phyloP scores from a whole-genome alignment of 1,139 yeast genomes.

The Suhomyces taliae region DNA sequence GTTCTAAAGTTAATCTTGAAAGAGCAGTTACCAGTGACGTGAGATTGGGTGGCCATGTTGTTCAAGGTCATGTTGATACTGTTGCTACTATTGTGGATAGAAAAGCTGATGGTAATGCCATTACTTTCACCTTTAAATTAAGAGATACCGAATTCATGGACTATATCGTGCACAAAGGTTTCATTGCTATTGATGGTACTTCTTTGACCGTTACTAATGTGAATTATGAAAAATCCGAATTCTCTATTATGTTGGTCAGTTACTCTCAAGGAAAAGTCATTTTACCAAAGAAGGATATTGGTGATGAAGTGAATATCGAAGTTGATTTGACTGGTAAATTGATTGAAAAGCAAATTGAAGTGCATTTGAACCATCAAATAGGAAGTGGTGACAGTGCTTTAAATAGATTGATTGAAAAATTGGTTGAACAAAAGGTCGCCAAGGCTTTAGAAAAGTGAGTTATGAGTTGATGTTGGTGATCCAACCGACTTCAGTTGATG shows the following conservation, averaged over 20 bases:
- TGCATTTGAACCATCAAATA: conserved; percentile 56
- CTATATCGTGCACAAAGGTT: conserved; percentile 91
- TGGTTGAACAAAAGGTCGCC: conserved; percentile 52
- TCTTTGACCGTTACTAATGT: conserved; percentile 88
- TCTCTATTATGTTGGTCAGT: conserved; percentile 87
- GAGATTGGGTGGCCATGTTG: conserved; percentile 94
- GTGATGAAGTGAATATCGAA: conserved; percentile 79
- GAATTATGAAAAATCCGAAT: conserved; percentile 53
- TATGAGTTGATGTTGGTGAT: not conserved
- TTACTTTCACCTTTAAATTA: conserved; percentile 71
- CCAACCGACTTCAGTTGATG: not conserved
- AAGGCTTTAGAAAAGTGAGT: conserved; percentile 8
- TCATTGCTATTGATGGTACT: conserved; percentile 88
- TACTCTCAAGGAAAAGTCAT: conserved; percentile 86
- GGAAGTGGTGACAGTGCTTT: conserved; percentile 40
- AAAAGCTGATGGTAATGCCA: conserved; percentile 72
- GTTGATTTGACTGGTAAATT: conserved; percentile 93
- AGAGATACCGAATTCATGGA: conserved; percentile 63
- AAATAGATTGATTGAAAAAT: conserved; percentile 42
- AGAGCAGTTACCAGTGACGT: conserved; percentile 83
- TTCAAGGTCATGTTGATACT: conserved; percentile 97
- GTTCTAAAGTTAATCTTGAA: conserved; percentile 78
- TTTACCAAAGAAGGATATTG: conserved; percentile 61
- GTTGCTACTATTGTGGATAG: conserved; percentile 63
- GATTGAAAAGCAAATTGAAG: conserved; percentile 78